Evolutionary conservation across 352 stramenopile species (phyloP).

Genomic region (Pythium aphanidermatum): DNA sequence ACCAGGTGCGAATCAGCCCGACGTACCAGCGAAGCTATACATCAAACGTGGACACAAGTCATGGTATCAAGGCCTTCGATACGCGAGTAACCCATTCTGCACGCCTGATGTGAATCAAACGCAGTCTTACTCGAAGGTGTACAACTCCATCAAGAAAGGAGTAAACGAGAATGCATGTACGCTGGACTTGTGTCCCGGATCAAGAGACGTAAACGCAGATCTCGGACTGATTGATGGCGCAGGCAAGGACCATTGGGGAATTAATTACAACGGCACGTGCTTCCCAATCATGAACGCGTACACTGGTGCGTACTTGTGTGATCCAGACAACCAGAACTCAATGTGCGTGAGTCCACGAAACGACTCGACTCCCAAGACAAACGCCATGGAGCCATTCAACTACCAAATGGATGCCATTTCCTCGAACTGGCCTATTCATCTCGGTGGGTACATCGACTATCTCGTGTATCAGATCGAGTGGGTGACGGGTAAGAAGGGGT

Average conservation of each 20-base stretch:
- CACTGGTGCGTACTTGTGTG: conserved; percentile 20
- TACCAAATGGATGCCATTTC: conserved; percentile 73
- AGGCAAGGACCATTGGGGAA: conserved; percentile 20
- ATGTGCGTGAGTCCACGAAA: conserved; percentile 33
- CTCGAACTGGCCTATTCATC: conserved; percentile 55
- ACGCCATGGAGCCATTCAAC: conserved; percentile 47
- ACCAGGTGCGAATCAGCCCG: conserved; percentile 31
- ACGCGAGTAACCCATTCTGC: conserved; percentile 40
- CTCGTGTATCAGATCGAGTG: conserved; percentile 62
- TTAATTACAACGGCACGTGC: conserved; percentile 27
- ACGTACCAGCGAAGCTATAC: conserved; percentile 35
- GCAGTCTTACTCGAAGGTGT: conserved; percentile 32
- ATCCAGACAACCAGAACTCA: conserved; percentile 21
- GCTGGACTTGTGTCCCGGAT: conserved; percentile 31
- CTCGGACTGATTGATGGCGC: conserved; percentile 44
- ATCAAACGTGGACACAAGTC: conserved; percentile 35
- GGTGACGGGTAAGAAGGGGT: conserved; percentile 49
- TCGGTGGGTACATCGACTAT: conserved; percentile 44
- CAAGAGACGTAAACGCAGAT: conserved; percentile 49
- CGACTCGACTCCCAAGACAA: conserved; percentile 22
- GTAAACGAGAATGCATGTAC: conserved; percentile 48
- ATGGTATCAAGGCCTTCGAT: conserved; percentile 57
- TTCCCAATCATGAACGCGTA: conserved; percentile 21
- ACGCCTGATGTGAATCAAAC: conserved; percentile 9
- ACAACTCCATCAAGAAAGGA: conserved; percentile 31